Evolutionary conservation across 2,329 filamentous ascomycete genomes (phyloP), one percentile per base, ranked within the genome.

Genomic region (Dothistroma pini): DNA sequence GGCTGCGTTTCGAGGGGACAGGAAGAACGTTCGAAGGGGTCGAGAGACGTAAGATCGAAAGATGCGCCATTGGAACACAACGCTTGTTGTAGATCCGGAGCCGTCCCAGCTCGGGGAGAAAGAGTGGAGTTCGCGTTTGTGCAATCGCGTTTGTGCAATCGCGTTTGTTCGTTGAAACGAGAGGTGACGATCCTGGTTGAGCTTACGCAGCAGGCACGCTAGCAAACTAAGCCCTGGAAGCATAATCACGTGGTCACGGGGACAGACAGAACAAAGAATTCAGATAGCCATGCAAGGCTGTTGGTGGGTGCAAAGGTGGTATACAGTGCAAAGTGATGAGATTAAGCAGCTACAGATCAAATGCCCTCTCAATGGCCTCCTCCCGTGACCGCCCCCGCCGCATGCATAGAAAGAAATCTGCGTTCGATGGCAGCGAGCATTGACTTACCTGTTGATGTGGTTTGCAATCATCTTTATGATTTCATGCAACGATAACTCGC

Each of bases 391-490:
- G 21, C 10, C 29, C 12, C 48, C 21, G 21, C 11, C 48, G 44
- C n/a, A 51, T 9, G n/a, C 12, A 14, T 8, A 51, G 25, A 53
- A 53, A 12, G 31, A 31, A 53, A 53, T 25, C 51, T 35, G 51
- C 51, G n/a, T 53, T 53, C 51, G 51, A 35, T 53, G n/a, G 31
- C 51, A 53, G 51, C 51, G 31, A 53, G 51, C 51, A 53, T 32
- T 35, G 51, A 53, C 51, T 53, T 53, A 53, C 51, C 31, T 35
- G 31, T 8, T 12, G 14, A 25, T 6, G 11, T 16, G 25, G 25
- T 34, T 31, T 59, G 50, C 50, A 51, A 44, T 41, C 25, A 47
- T 50, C 44, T 7, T 48, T 22, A 50, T 48, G 12, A 19, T 44
- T 44, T 44, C 41, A 44, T 44, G 41, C 41, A 44, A 44, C 41